A percentile compares a stretch with the other conserved stretches of the same genome.
Conservation (phyloP, 2,329 filamentous ascomycete species). For the Arthrobotrys conoides region DNA sequence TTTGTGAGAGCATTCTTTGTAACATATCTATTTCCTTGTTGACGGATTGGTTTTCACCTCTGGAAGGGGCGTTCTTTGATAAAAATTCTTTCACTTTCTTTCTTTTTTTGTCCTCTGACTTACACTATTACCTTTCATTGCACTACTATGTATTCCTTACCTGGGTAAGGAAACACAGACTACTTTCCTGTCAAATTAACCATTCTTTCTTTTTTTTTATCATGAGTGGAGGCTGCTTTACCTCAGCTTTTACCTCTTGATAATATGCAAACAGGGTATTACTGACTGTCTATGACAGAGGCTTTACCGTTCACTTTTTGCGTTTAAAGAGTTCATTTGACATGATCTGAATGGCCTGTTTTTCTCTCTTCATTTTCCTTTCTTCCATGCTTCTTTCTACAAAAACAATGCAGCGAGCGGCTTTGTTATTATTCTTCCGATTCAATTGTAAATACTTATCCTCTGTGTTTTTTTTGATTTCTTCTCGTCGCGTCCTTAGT, state of each 20-base stretch:
- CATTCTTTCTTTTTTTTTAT: slow-evolving; percentile 15
- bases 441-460: slow-evolving; percentile 27
- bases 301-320: neutral
- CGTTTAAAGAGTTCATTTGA: slow-evolving; percentile 48
- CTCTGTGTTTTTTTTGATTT: neutral
- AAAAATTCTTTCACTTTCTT: slow-evolving; percentile 25
- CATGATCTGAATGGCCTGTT: slow-evolving; percentile 45
- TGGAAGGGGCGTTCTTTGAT: slow-evolving; percentile 16
- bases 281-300: neutral
- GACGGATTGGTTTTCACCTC: slow-evolving; percentile 37
- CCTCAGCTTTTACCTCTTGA: neutral
- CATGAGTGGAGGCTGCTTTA: neutral
- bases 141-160: slow-evolving; percentile 51
- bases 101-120: slow-evolving; percentile 15
- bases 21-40: slow-evolving; percentile 37
- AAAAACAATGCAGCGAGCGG: slow-evolving; percentile 14
- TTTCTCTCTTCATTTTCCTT: neutral
- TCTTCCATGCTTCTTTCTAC: neutral
- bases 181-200: slow-evolving; percentile 21
- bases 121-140: slow-evolving; percentile 41
- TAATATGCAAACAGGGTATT: neutral
- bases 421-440: slow-evolving; percentile 11
- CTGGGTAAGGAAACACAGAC: slow-evolving; percentile 32
- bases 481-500: slow-evolving; percentile 19
- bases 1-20: slow-evolving; percentile 34